These are phyloP conservation scores for Paramecium octaurelia DNA, from an alignment of 73 alveolate genomes.

Conservation along the genomic window DNA sequence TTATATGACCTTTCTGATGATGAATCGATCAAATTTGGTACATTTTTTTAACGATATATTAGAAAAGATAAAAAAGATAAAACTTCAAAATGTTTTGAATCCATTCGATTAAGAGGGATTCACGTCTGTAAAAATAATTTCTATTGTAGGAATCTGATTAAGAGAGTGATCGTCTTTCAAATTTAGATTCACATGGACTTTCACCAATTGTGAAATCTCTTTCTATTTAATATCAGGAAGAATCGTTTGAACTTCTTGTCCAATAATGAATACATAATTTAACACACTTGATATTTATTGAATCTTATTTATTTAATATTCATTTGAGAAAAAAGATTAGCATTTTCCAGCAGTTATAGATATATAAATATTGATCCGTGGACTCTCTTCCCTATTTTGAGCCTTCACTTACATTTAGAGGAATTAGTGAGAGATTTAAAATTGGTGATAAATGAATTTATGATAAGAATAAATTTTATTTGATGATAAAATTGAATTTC, in stretches of 20 bases:
- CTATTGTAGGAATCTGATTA: not conserved
- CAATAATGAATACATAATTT: not conserved
- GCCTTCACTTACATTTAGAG: not conserved
- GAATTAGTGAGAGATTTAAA: not conserved
- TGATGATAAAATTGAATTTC: not conserved
- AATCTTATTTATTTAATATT: not conserved
- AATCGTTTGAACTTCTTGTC: not conserved
- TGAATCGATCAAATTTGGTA: not conserved
- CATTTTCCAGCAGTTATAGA: not conserved
- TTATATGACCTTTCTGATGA: not conserved
- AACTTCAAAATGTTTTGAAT: not conserved
- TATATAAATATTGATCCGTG: not conserved
- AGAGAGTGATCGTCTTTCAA: not conserved
- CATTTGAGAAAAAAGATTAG: not conserved
- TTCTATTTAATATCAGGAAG: not conserved
- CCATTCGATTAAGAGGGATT: not conserved
- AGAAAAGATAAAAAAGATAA: not conserved
- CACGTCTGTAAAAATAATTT: not conserved
- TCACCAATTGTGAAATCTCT: not conserved
- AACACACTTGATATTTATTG: not conserved
- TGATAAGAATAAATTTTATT: not conserved
- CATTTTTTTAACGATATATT: not conserved
- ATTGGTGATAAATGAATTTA: not conserved
- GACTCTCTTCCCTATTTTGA: not conserved
- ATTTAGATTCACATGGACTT: not conserved